phyloP scores from a whole-genome alignment of 768 basidiomycete species.

The Boletus vermiculosoides region DNA sequence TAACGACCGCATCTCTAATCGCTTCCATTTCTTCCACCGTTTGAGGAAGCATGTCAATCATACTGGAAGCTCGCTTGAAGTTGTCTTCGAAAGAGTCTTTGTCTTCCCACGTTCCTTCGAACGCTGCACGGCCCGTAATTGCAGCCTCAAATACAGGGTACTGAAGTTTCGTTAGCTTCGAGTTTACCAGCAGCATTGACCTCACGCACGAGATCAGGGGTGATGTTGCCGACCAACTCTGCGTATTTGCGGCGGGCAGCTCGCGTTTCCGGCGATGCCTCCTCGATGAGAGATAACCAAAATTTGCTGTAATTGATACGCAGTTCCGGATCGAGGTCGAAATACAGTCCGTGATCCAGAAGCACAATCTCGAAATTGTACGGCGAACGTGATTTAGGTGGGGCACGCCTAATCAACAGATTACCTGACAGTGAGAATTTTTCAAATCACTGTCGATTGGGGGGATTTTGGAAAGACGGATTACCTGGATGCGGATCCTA shows the following conservation, averaged over 20 bases:
- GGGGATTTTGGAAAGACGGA: too few relatives aligned
- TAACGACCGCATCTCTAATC: slow-evolving; percentile 79
- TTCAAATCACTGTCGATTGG: too few relatives aligned
- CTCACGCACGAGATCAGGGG: slow-evolving; percentile 69
- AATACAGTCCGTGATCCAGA: slow-evolving; percentile 92
- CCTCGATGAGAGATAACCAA: slow-evolving; percentile 86
- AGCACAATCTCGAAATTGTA: slow-evolving; percentile 97
- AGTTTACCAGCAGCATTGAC: background rate
- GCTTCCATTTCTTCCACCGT: slow-evolving; percentile 76
- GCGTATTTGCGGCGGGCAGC: slow-evolving; percentile 84
- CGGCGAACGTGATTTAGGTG: slow-evolving; percentile 61
- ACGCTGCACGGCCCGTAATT: slow-evolving; percentile 77
- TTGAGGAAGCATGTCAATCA: slow-evolving; percentile 74
- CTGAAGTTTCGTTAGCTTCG: slow-evolving; percentile 37
- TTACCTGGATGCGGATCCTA: slow-evolving; percentile 93
- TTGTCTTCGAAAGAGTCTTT: slow-evolving; percentile 31
- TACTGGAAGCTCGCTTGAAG: slow-evolving; percentile 65
- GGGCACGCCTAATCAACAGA: slow-evolving; percentile 81
- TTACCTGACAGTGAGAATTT: too few relatives aligned
- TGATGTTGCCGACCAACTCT: slow-evolving; percentile 86
- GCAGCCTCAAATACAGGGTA: slow-evolving; percentile 96
- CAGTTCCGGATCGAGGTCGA: slow-evolving; percentile 78
- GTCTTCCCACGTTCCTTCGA: slow-evolving; percentile 60
- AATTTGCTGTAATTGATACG: slow-evolving; percentile 84
- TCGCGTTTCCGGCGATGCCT: slow-evolving; percentile 60